A percentile compares a stretch with the other conserved stretches of the same genome.
Evolutionary conservation across 208 protist genomes (phyloP).

Genomic region (Crithidia fasciculata): DNA sequence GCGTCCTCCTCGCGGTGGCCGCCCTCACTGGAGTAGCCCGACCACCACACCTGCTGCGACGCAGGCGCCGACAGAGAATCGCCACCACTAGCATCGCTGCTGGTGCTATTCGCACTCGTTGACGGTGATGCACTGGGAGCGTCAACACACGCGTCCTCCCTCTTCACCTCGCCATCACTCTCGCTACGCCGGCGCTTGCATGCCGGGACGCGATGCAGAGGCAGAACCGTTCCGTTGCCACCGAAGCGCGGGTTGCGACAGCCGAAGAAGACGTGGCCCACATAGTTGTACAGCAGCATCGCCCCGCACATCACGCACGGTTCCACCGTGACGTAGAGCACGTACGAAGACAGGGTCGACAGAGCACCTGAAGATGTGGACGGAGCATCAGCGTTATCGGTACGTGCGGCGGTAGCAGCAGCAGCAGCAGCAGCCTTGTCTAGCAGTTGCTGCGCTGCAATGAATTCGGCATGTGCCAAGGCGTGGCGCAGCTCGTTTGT

Average conservation of each 20-base stretch:
- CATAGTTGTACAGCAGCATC: constrained; percentile 77
- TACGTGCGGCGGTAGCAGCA: not conserved
- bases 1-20: constrained; percentile 68
- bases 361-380: not conserved
- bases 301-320: constrained; percentile 97
- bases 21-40: constrained; percentile 68
- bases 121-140: no score
- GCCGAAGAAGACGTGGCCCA: constrained; percentile 90
- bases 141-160: not conserved
- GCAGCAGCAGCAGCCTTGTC: not conserved
- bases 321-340: constrained; percentile 95
- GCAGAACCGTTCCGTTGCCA: constrained; percentile 91
- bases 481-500: constrained; percentile 91
- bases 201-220: constrained; percentile 48
- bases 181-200: not conserved
- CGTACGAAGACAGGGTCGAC: constrained; percentile 54
- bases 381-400: not conserved
- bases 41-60: constrained; percentile 13
- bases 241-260: constrained; percentile 95
- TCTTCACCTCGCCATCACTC: not conserved
- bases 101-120: no score
- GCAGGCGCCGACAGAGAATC: no score
- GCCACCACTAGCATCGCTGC: no score
- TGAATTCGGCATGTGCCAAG: constrained; percentile 92
- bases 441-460: constrained; percentile 63